Percentiles rank a stretch among this genome's conserved stretches.
Evolutionary conservation across 225 moss, liverwort and hornwort species (phyloP).

Genomic region (Thuidium tamariscinum): DNA sequence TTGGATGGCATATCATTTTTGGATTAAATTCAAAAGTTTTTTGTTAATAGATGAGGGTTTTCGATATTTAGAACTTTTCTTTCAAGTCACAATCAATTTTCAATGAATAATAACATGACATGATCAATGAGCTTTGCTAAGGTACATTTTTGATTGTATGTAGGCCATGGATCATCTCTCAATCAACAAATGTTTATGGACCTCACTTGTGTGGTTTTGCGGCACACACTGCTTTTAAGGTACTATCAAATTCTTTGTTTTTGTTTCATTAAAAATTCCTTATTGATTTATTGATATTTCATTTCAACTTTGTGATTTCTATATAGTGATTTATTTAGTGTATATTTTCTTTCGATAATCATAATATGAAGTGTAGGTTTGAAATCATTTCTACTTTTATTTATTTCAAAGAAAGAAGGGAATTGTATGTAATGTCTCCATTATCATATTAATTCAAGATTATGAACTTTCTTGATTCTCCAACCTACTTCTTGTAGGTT

Average conservation of each 20-base stretch:
- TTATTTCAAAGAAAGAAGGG: background rate
- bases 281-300: background rate
- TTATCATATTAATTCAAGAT: background rate
- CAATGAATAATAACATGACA: background rate
- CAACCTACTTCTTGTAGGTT: background rate
- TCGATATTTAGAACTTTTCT: background rate
- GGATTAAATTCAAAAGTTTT: background rate
- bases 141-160: background rate
- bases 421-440: background rate
- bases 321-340: background rate
- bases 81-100: too few species aligned
- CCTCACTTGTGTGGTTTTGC: constrained; percentile 9
- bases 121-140: background rate
- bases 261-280: background rate
- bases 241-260: background rate
- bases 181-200: background rate
- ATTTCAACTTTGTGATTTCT: background rate
- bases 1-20: background rate
- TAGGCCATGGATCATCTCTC: constrained; percentile 24
- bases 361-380: background rate
- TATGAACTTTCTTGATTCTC: too few species aligned
- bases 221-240: background rate
- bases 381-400: background rate
- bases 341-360: background rate
- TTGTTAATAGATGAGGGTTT: background rate